Evolutionary conservation across 352 stramenopile genomes (phyloP).

Genomic region (Aphanomyces invadans): DNA sequence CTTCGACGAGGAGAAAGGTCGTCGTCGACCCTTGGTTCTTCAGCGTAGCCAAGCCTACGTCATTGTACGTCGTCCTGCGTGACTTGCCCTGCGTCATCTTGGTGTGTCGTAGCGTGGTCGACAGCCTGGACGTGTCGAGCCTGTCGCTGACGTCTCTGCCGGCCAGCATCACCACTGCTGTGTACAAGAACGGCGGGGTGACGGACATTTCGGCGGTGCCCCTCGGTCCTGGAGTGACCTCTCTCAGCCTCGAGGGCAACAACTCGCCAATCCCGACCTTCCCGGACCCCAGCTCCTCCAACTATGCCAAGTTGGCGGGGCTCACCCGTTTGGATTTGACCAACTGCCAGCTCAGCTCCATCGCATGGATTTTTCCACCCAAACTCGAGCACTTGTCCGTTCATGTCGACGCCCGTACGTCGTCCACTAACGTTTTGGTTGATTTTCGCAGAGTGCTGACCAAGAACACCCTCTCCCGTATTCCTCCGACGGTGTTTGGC

Average conservation of each 20-base stretch:
- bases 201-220: neutral
- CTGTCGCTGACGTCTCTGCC: neutral
- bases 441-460: neutral
- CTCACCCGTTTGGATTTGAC: neutral
- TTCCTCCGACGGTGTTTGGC: neutral
- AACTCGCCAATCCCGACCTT: neutral
- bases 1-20: neutral
- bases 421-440: neutral
- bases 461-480: neutral
- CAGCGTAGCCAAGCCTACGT: neutral
- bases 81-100: neutral
- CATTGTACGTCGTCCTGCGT: neutral
- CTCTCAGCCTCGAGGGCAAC: neutral
- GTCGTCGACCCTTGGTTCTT: neutral
- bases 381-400: neutral
- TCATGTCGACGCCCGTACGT: too few relatives aligned
- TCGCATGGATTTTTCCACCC: neutral
- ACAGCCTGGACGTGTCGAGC: neutral
- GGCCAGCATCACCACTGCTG: neutral
- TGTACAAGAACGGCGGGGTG: neutral
- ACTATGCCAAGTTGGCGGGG: neutral
- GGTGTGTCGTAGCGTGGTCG: neutral
- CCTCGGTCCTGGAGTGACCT: neutral
- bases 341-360: neutral
- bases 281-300: neutral